Percentiles rank a stretch among this genome's conserved stretches.
Conservation (phyloP, 495 filamentous ascomycete genomes). For the Neurospora discreta region DNA sequence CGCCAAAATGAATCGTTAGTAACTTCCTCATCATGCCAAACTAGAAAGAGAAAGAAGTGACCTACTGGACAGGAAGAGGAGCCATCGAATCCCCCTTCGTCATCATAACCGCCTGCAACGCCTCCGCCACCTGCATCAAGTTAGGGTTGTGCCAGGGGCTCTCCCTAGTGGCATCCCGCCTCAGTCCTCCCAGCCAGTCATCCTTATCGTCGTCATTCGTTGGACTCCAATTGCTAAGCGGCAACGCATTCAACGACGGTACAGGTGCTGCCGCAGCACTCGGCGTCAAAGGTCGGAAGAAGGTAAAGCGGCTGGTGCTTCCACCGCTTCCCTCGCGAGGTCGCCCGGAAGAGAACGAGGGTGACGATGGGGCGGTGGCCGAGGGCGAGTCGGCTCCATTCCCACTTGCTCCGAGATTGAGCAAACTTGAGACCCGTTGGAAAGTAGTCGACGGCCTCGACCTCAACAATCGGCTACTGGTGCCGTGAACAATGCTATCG, state of each 20-base stretch:
- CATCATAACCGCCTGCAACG: constrained; percentile 28
- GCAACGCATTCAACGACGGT: not conserved
- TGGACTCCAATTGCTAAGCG: not conserved
- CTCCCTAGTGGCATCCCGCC: not conserved
- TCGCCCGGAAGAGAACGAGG: not conserved
- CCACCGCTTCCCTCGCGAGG: not conserved
- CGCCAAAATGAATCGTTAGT: not conserved
- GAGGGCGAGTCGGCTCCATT: not conserved
- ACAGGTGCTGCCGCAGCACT: not conserved
- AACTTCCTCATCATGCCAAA: not conserved
- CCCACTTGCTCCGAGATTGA: not conserved
- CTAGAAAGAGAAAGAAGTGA: not conserved
- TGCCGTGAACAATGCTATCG: not conserved
- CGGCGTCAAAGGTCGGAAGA: not conserved
- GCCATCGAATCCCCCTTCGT: constrained; percentile 11
- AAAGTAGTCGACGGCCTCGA: not conserved
- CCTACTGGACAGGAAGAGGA: constrained; percentile 21
- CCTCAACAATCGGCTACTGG: not conserved
- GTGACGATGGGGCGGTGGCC: not conserved
- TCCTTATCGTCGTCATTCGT: not conserved
- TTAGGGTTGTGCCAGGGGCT: constrained; percentile 30
- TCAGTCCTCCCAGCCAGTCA: constrained; percentile 4
- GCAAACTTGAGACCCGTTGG: constrained; percentile 6
- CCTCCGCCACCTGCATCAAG: constrained; percentile 33
- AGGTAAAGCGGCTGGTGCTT: not conserved